These are phyloP conservation scores for Phytophthora hybrid DNA, from an alignment of 352 stramenopile species.

Conservation along the genomic window DNA sequence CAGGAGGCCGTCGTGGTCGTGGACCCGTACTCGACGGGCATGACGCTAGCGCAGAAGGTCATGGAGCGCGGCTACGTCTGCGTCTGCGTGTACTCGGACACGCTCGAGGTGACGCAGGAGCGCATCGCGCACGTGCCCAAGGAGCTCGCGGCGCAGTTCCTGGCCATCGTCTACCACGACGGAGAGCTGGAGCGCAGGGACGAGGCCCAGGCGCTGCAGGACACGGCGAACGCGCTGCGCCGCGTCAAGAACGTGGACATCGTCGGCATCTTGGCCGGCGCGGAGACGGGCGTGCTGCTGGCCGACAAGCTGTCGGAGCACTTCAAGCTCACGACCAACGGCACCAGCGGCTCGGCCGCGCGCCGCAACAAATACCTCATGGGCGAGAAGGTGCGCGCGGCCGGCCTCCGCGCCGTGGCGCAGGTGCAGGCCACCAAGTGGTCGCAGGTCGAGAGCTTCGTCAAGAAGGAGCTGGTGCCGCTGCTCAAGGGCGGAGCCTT, in stretches of 20 bases:
- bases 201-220: constrained; percentile 38
- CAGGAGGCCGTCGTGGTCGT: constrained; percentile 92
- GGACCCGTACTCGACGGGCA: constrained; percentile 96
- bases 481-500: constrained; percentile 46
- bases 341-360: constrained; percentile 75
- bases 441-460: constrained; percentile 83
- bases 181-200: constrained; percentile 45
- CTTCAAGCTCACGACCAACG: constrained; percentile 91
- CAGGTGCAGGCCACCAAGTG: constrained; percentile 81
- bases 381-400: constrained; percentile 82
- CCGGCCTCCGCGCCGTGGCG: constrained; percentile 82
- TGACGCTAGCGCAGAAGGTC: constrained; percentile 91
- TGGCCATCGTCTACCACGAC: constrained; percentile 80
- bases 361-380: constrained; percentile 93
- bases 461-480: constrained; percentile 68
- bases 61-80: constrained; percentile 86
- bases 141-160: constrained; percentile 59
- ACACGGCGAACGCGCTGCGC: constrained; percentile 50
- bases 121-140: constrained; percentile 74
- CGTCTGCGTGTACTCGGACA: constrained; percentile 84
- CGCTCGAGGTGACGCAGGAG: constrained; percentile 74
- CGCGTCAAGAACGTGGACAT: constrained; percentile 60
- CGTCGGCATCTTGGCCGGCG: constrained; percentile 88
- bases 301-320: constrained; percentile 91
- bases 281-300: constrained; percentile 94